Conservation (phyloP, 768 basidiomycete genomes). For the Mrakia frigida region DNA sequence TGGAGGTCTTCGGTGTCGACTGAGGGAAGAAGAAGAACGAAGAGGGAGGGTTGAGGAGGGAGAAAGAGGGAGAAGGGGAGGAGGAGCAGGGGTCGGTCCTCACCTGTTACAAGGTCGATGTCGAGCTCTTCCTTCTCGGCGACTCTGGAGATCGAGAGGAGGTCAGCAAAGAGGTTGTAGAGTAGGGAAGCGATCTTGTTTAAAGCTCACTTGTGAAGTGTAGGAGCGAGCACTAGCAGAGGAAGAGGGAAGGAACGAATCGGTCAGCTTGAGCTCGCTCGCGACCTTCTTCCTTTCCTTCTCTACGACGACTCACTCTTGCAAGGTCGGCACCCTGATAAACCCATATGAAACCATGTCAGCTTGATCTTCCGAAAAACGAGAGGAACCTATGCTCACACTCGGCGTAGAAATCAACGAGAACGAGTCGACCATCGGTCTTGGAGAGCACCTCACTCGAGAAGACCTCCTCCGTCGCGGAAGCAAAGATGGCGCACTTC, state of each 20-base stretch:
- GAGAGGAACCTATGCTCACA: slow-evolving; percentile 21
- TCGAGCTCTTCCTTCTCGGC: slow-evolving; percentile 4
- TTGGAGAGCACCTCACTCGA: neutral
- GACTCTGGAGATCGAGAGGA: neutral
- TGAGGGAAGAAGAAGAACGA: slow-evolving; percentile 32
- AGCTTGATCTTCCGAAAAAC: neutral
- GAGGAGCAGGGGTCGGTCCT: neutral
- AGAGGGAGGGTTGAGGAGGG: slow-evolving; percentile 18
- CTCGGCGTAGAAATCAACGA: slow-evolving; percentile 42
- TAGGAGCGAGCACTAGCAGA: slow-evolving; percentile 38
- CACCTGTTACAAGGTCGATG: slow-evolving; percentile 25
- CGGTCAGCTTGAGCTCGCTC: slow-evolving; percentile 17
- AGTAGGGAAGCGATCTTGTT: too few relatives aligned
- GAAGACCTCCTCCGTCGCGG: slow-evolving; percentile 11
- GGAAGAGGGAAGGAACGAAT: neutral
- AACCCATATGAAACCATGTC: neutral
- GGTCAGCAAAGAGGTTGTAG: neutral
- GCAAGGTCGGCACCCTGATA: slow-evolving; percentile 24
- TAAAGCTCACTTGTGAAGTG: slow-evolving; percentile 34
- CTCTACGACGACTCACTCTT: neutral
- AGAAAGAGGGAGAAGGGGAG: neutral
- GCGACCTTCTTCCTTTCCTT: neutral
- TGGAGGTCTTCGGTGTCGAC: slow-evolving; percentile 39
- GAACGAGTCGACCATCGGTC: slow-evolving; percentile 30
- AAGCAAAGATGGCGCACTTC: neutral